Percentiles rank a stretch among this genome's conserved stretches.
These are phyloP conservation scores for Thelonectria discophora DNA, from an alignment of 2,329 filamentous ascomycete species.

Conservation along the genomic window DNA sequence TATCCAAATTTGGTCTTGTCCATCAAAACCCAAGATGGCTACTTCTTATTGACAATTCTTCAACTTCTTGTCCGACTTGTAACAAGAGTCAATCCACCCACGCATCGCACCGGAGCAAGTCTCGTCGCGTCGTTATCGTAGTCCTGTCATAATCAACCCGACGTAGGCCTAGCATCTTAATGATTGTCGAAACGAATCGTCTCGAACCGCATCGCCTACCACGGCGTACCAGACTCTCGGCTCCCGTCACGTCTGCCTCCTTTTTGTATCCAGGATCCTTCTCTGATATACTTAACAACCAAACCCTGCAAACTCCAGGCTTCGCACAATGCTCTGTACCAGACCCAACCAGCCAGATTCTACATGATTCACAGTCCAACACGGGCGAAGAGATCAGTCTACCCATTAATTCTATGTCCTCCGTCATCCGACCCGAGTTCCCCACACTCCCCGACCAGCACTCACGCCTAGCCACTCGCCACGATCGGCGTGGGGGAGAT, in stretches of 20 bases:
- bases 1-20: not conserved
- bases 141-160: conserved; percentile 10
- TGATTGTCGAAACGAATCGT: conserved; percentile 24
- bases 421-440: conserved; percentile 63
- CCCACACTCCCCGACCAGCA: conserved; percentile 84
- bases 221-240: conserved; percentile 24
- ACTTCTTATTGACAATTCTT: not conserved
- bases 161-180: conserved; percentile 9
- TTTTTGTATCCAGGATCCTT: conserved; percentile 35
- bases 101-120: conserved; percentile 2
- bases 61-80: not conserved
- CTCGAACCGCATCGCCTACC: conserved; percentile 30
- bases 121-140: conserved; percentile 11
- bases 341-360: conserved; percentile 35
- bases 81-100: conserved; percentile 1
- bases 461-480: conserved; percentile 88
- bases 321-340: conserved; percentile 41
- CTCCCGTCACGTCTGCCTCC: conserved; percentile 17
- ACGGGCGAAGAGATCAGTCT: conserved; percentile 27
- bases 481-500: conserved; percentile 71
- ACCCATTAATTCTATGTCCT: conserved; percentile 29
- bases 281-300: conserved; percentile 35
- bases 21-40: not conserved
- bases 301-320: conserved; percentile 39
- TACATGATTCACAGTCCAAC: conserved; percentile 37